These are phyloP conservation scores for Trametes cingulata DNA, from an alignment of 768 basidiomycete genomes.

Conservation along the genomic window DNA sequence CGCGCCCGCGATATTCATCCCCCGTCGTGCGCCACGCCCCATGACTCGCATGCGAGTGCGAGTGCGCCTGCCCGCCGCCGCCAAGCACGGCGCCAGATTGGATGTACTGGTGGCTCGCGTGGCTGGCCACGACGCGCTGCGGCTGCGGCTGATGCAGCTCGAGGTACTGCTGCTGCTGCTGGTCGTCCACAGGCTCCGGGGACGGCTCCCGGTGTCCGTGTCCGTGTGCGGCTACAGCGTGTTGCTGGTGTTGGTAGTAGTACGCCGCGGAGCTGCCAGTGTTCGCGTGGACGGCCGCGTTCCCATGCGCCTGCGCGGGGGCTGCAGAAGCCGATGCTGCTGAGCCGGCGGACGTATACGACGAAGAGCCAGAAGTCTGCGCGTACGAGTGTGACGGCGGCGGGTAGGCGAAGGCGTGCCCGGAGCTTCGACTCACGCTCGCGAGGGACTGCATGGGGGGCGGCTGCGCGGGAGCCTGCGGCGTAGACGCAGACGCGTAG, in stretches of 20 bases:
- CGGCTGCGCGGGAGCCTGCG: conserved; percentile 1
- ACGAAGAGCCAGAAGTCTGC: conserved; percentile 1
- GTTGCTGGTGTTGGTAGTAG: conserved; percentile 7
- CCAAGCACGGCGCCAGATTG: conserved; percentile 7
- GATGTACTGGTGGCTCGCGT: conserved; percentile 3
- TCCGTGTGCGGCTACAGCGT: neutral
- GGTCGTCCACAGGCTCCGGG: conserved; percentile 3
- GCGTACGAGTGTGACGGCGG: neutral
- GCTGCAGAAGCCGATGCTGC: neutral
- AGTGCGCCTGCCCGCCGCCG: neutral
- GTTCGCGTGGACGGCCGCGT: neutral
- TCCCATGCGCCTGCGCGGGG: neutral
- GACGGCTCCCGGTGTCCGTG: conserved; percentile 6
- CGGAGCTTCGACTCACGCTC: conserved; percentile 8
- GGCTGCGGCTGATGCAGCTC: conserved; percentile 25
- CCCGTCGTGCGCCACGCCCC: conserved; percentile 8
- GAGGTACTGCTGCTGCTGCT: conserved; percentile 6
- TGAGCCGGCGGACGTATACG: neutral
- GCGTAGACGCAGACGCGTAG: conserved; percentile 1
- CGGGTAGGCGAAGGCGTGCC: conserved; percentile 15
- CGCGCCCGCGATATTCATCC: conserved; percentile 5
- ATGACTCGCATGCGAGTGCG: neutral
- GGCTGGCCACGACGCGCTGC: conserved; percentile 2
- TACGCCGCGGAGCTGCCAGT: neutral
- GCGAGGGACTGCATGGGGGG: conserved; percentile 7